phyloP scores from a whole-genome alignment of 148 eudicot species.

The Oxyria digyna region DNA sequence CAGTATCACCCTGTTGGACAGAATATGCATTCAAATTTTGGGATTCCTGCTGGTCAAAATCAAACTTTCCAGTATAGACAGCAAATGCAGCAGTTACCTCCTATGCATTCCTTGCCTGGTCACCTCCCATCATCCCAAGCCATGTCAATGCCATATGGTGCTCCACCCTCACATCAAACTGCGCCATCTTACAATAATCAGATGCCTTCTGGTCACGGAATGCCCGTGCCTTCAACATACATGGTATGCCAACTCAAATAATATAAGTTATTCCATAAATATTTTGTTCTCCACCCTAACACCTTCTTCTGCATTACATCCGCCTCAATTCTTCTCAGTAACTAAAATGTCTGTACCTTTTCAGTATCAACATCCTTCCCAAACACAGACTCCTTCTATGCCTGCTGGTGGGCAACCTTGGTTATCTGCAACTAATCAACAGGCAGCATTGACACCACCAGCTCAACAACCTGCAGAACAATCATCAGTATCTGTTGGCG shows the following conservation, averaged over 20 bases:
- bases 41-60: slow-evolving; percentile 35
- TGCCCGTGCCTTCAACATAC: slow-evolving; percentile 56
- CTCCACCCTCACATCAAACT: slow-evolving; percentile 34
- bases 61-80: slow-evolving; percentile 60
- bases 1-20: slow-evolving; percentile 60
- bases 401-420: slow-evolving; percentile 64
- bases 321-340: slow-evolving; percentile 27
- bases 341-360: slow-evolving; percentile 16
- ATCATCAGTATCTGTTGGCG: slow-evolving; percentile 26
- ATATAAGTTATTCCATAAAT: not conserved
- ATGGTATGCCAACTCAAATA: slow-evolving; percentile 36
- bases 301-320: slow-evolving; percentile 10
- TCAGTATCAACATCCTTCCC: slow-evolving; percentile 60
- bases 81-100: slow-evolving; percentile 66
- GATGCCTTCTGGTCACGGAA: slow-evolving; percentile 46
- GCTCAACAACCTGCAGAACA: slow-evolving; percentile 47
- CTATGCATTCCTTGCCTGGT: slow-evolving; percentile 48
- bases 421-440: slow-evolving; percentile 55
- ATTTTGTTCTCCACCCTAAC: not conserved
- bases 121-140: slow-evolving; percentile 34
- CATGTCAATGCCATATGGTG: slow-evolving; percentile 48
- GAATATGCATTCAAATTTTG: slow-evolving; percentile 24
- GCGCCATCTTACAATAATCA: slow-evolving; percentile 30
- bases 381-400: slow-evolving; percentile 33
- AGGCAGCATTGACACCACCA: slow-evolving; percentile 32